Evolutionary conservation across 1,284 basidiomycete genomes (phyloP).

Genomic region (Ganoderma sp.): DNA sequence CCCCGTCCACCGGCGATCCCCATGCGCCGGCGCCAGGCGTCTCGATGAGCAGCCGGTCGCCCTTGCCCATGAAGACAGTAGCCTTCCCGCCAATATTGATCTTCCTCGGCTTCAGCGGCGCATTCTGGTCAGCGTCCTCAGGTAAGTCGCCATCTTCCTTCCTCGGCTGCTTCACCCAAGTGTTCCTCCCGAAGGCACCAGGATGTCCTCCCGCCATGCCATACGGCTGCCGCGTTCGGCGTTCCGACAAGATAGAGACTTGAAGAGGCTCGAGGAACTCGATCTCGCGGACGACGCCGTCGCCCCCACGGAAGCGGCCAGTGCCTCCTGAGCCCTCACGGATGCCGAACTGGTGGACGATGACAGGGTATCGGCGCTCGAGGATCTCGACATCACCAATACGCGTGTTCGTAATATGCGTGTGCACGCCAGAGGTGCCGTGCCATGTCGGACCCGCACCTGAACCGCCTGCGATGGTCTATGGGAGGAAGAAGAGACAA

Average conservation of each 20-base stretch:
- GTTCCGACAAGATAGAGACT: conserved; percentile 87
- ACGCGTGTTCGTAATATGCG: conserved; percentile 93
- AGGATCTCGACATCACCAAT: conserved; percentile 94
- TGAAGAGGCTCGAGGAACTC: conserved; percentile 89
- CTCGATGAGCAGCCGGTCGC: conserved; percentile 82
- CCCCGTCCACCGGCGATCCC: conserved; percentile 59
- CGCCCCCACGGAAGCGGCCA: conserved; percentile 84
- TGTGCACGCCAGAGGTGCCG: conserved; percentile 87
- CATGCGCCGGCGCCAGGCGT: conserved; percentile 95
- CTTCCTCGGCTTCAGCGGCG: conserved; percentile 52
- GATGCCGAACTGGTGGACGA: conserved; percentile 84
- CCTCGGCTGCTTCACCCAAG: conserved; percentile 85
- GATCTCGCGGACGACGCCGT: conserved; percentile 87
- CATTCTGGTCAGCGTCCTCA: conserved; percentile 33
- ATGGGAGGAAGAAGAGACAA: conserved; percentile 16
- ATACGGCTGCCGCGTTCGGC: conserved; percentile 89
- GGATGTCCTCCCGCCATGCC: conserved; percentile 87
- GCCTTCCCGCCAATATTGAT: conserved; percentile 95
- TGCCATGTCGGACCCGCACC: conserved; percentile 93
- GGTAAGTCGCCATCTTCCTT: conserved; percentile 70
- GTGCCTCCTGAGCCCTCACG: conserved; percentile 79
- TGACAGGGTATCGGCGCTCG: conserved; percentile 88
- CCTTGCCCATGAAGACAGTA: conserved; percentile 85
- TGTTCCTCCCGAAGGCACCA: conserved; percentile 81
- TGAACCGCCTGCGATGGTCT: conserved; percentile 93